These are phyloP conservation scores for Ormosia emarginata DNA, from an alignment of 306 rosid genomes.

Conservation along the genomic window DNA sequence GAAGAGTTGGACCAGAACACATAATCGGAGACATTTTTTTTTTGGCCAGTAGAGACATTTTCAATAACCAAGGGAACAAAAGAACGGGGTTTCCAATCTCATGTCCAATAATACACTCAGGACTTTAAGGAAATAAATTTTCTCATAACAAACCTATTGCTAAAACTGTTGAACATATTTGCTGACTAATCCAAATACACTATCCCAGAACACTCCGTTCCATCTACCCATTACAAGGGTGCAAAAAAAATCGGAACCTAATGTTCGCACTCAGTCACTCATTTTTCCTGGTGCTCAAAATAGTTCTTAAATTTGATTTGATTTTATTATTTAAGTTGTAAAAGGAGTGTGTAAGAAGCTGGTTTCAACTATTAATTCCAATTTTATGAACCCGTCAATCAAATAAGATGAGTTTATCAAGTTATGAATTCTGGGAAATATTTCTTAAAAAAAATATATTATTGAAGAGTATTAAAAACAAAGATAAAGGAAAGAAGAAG, in stretches of 20 bases:
- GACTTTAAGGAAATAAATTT: neutral
- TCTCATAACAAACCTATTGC: neutral
- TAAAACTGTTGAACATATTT: neutral
- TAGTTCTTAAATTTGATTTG: neutral
- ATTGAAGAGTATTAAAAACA: neutral
- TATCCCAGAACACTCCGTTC: neutral
- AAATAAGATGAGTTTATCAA: neutral
- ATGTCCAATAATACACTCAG: neutral
- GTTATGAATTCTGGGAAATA: neutral
- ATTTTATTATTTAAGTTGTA: neutral
- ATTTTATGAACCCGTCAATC: neutral
- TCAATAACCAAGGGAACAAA: neutral
- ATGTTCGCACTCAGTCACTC: neutral
- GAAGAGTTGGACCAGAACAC: neutral
- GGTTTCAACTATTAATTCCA: neutral
- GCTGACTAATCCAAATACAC: neutral
- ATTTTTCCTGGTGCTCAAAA: neutral
- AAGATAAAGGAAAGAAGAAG: neutral
- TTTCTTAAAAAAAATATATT: neutral
- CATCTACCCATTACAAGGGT: neutral
- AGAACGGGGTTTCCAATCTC: neutral
- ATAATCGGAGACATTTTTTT: neutral
- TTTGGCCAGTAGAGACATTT: neutral
- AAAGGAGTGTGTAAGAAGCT: neutral
- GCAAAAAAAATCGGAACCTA: neutral